These are phyloP conservation scores for Ochetophila trinervis DNA, from an alignment of 306 rosid species.

Conservation along the genomic window DNA sequence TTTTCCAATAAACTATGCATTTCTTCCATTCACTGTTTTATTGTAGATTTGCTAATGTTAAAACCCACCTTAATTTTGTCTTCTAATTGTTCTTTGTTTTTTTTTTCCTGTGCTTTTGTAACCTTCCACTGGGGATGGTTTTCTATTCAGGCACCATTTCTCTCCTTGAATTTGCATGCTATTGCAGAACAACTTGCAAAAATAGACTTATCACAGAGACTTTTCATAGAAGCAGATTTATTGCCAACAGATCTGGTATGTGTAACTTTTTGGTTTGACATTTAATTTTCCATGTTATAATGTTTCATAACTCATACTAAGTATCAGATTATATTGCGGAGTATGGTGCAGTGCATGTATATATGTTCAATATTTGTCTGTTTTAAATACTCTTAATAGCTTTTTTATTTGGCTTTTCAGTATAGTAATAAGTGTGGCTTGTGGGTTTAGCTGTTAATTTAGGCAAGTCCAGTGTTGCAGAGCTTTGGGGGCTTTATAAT, in stretches of 20 bases:
- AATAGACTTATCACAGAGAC: constrained; percentile 65
- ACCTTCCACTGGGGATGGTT: constrained; percentile 16
- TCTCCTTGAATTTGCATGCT: constrained; percentile 70
- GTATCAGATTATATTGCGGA: too few relatives aligned
- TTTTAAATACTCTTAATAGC: too few relatives aligned
- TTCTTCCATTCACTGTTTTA: too few relatives aligned
- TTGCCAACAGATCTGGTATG: constrained; percentile 74
- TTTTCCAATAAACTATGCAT: background rate
- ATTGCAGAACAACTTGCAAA: constrained; percentile 65
- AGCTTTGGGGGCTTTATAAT: too few relatives aligned
- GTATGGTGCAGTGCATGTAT: too few relatives aligned
- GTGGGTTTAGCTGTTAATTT: too few relatives aligned
- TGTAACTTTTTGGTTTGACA: constrained; percentile 17
- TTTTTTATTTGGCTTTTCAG: too few relatives aligned
- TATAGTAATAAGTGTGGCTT: too few relatives aligned
- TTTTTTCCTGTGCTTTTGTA: background rate
- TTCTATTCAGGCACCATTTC: constrained; percentile 62
- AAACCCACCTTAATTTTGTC: background rate
- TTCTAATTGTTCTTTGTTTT: background rate
- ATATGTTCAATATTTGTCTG: too few relatives aligned
- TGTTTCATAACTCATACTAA: too few relatives aligned
- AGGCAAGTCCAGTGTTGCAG: too few relatives aligned
- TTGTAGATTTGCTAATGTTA: too few relatives aligned
- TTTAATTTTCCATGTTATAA: constrained; percentile 3
- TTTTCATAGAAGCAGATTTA: constrained; percentile 69